Base-by-base conservation (phyloP, 768 basidiomycete species). In the Psilocybe cubensis region DNA sequence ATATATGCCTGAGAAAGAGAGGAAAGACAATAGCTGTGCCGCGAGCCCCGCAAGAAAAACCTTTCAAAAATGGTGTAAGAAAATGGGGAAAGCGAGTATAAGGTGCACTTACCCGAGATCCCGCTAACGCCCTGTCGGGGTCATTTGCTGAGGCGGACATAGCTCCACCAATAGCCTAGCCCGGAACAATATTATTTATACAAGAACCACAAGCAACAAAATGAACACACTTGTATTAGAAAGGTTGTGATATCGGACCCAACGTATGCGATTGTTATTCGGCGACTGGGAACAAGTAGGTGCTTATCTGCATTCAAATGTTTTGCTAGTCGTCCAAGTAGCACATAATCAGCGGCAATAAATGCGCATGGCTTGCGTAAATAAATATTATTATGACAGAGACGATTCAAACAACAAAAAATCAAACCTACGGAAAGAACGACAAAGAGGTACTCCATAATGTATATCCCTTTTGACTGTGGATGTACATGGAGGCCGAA, bases 311-410 rank as follows among this genome's bases (percentile, higher is more conserved):
- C 77, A 9, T 73, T 63, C 5, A 90, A 70, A 59, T 81, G 75
- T 21, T 68, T 73, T 4, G 86, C 83, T 3, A 92, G 68, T 11
- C 81, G 81, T 9, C 87, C 86, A 1, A 91, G 78, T 18, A 89
- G 76, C 54, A 89, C 72, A 63, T 91, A 91, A 63, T 86, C 79
- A 12, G 84, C 80, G 4, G 86, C 86, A 59, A 88, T 86, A 72
- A 91, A 91, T 24, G 86, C 88, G 66, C 90, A 91, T 4, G 89
- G 88, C 84, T 86, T 11, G 35, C n/a, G 12, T 38, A 10, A 45
- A 52, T 21, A 17, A 27, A 45, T 24, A 25, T 60, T 27, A 11
- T 40, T 31, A 24, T n/a, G n/a, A 27, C 47, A 20, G 38, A 5
- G 28, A 33, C 27, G 24, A 12, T 11, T 38, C 10, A 38, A n/a